Evolutionary conservation across 345 rosid species (phyloP), one percentile per base, ranked within the genome.

Genomic region (Dipteronia dyeriana): DNA sequence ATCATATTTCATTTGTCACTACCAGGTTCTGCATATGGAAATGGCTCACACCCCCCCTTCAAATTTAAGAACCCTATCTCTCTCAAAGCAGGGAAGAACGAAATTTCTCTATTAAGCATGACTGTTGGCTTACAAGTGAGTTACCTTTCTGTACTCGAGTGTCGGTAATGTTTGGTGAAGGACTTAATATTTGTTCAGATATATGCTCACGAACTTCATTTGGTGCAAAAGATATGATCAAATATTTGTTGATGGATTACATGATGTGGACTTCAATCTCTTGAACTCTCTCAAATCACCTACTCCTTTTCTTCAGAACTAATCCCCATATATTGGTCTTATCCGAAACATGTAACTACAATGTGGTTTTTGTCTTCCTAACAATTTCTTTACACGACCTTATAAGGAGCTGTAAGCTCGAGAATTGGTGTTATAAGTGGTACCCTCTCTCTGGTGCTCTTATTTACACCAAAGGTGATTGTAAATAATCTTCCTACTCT

Each of bases 121-220:
- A 89, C 95, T 7, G 97, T 96, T 73, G 99, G 99, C 80, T 82
- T 92, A 68, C 89, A 83, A 83, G 99, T 96, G 81, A 87, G 91
- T 66, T 69, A 31, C 71, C 60, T 75, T 54, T 74, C 75, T 54
- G 3, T 51, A 34, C 57, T 10, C 25, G 43, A 61, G 7, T 39
- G 7, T 23, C 16, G 5, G 49, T 49, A 63, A 60, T 60, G 41
- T 59, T 43, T 29, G 65, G 31, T 72, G 25, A 72, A 57, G 59
- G 59, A 68, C 74, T 39, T n/a, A 38, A 45, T 29, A 51, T 14
- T 75, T 59, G 26, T 67, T 66, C 47, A 4, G 13, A 59, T 14
- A 73, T 43, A 63, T 54, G n/a, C 23, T 8, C 49, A 16, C 7
- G 38, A 22, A 56, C 43, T 29, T 17, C 11, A 29, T 17, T 14